These are phyloP conservation scores for Globisporangium splendens DNA, from an alignment of 352 stramenopile species.

Conservation along the genomic window DNA sequence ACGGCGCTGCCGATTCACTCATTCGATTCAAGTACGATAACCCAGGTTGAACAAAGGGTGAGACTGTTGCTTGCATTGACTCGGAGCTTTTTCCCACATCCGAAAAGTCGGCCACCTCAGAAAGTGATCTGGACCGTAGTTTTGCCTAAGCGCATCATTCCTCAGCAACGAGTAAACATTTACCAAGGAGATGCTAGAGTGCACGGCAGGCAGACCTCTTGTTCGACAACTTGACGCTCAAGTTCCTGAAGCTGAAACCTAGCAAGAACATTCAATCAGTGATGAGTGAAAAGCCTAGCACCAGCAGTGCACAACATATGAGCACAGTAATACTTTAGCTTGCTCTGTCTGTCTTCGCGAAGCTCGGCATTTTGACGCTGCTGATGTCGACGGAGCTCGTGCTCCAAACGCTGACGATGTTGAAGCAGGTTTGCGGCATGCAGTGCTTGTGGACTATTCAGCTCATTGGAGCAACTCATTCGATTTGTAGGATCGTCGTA, in stretches of 20 bases:
- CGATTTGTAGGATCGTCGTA: neutral
- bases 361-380: slow-evolving; percentile 17
- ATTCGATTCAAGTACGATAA: neutral
- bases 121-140: neutral
- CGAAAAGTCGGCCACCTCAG: neutral
- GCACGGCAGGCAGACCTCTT: slow-evolving; percentile 20
- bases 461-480: neutral
- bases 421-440: slow-evolving; percentile 5
- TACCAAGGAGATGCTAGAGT: too few relatives aligned
- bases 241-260: slow-evolving; percentile 30
- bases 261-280: neutral
- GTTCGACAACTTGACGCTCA: slow-evolving; percentile 22
- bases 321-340: slow-evolving; percentile 19
- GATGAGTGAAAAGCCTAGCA: neutral
- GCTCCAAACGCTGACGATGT: slow-evolving; percentile 15
- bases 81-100: neutral
- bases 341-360: slow-evolving; percentile 15
- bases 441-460: neutral
- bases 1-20: neutral
- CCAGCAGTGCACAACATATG: too few relatives aligned
- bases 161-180: neutral
- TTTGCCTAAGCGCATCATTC: neutral
- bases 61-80: neutral
- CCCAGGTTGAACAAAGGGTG: neutral
- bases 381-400: slow-evolving; percentile 24